A percentile compares a stretch with the other conserved stretches of the same genome.
phyloP scores from a whole-genome alignment of 2,329 filamentous ascomycete species.

The Colletotrichum chlorophyti region DNA sequence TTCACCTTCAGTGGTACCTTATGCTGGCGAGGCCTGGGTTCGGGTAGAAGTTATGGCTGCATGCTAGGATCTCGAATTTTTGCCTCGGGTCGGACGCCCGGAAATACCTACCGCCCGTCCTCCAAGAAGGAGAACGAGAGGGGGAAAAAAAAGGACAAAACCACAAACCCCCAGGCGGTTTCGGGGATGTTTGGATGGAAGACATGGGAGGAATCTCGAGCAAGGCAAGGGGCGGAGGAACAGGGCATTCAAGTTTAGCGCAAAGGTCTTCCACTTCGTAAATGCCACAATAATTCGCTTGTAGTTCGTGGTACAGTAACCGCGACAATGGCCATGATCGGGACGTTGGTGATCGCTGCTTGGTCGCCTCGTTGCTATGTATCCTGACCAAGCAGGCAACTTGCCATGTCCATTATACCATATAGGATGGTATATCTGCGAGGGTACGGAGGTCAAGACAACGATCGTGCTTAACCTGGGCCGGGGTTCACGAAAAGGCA shows the following conservation, averaged over 20 bases:
- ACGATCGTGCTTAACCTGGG: too few relatives aligned
- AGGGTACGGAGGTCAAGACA: too few relatives aligned
- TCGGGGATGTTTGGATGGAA: neutral
- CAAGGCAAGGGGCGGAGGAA: slow-evolving; percentile 11
- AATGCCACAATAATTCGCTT: neutral
- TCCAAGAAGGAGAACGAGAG: neutral
- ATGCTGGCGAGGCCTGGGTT: too few relatives aligned
- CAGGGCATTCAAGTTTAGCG: neutral
- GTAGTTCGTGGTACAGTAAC: neutral
- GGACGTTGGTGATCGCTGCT: neutral
- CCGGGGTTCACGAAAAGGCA: too few relatives aligned
- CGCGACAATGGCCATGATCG: neutral
- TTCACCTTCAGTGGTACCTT: neutral
- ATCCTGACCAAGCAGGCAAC: too few relatives aligned
- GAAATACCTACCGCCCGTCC: neutral
- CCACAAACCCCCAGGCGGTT: too few relatives aligned
- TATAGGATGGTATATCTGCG: too few relatives aligned
- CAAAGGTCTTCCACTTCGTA: neutral
- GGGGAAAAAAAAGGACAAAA: neutral
- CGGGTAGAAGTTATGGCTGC: too few relatives aligned
- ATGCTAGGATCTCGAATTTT: slow-evolving; percentile 15
- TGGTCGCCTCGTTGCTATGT: neutral
- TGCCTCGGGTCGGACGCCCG: slow-evolving; percentile 2
- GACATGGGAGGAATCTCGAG: neutral
- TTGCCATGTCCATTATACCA: too few relatives aligned